Base-by-base conservation (phyloP, 2,329 filamentous ascomycete species). In the Aspergillus spinulosporus region DNA sequence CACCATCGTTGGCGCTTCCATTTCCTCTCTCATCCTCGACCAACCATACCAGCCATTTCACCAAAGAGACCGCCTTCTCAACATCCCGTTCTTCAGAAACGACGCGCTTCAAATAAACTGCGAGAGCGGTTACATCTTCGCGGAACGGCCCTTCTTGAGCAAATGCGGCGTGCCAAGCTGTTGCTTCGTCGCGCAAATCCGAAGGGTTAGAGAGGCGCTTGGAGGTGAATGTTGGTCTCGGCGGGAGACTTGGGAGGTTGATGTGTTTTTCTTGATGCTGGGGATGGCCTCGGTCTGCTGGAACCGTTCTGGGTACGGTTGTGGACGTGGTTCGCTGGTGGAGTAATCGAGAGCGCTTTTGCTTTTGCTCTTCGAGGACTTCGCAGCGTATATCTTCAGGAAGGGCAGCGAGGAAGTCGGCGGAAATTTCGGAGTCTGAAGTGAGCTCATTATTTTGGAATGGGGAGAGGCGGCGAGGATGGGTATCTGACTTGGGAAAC, bases 311-410 rank as follows among this genome's bases (percentile, higher is more conserved):
- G 36, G 42, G 9, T 26, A 15, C 29, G 37, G 45, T 39, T 37
- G 63, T 52, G 4, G 68, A 56, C 2, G 70, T 72, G 14, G 78
- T 80, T 1, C 81, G 76, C 14, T 75, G 79, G 37, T 84, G 82
- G 8, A 84, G 84, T 15, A 88, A 77, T n/a, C 80, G 84, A 15
- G 76, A 73, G 15, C 82, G 82, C 34, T 80, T 82, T 66, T 92
- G 87, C 65, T 80, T 82, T 66, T 92, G 87, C 65, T 96, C 89
- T 15, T 84, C 86, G 2, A 96, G 73, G 5, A 97, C 81, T 72
- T 97, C 92, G 12, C 76, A 79, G 9, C 89, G 85, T 47, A 96
- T 83, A 46, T 96, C 90, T 62, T 89, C 86, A 0, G 93, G 93
- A 0, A 97, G 78, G 12, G 92, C 91, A 1, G 88, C 85, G 2